Evolutionary conservation across 345 rosid species (phyloP).

Genomic region (Balakata baccata): DNA sequence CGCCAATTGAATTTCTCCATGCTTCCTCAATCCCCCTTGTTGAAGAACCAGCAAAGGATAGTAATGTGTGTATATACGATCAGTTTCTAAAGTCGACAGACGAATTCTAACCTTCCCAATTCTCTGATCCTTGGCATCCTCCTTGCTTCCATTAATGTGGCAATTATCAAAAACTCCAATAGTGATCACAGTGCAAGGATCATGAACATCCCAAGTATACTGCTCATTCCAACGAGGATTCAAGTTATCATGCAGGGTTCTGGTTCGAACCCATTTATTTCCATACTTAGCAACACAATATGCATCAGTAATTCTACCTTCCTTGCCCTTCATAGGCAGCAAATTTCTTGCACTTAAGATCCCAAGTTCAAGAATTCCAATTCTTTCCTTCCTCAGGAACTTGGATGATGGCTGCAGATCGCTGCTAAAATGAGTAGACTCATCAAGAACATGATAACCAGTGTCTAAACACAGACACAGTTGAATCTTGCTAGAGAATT

Average conservation of each 20-base stretch:
- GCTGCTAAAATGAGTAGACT: conserved; percentile 33
- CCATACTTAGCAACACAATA: conserved; percentile 35
- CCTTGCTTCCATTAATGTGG: conserved; percentile 29
- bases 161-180: conserved; percentile 32
- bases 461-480: conserved; percentile 25
- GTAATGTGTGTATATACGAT: conserved; percentile 29
- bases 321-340: conserved; percentile 29
- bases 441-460: conserved; percentile 38
- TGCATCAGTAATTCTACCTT: conserved; percentile 30
- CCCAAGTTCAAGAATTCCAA: conserved; percentile 35
- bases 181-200: conserved; percentile 38
- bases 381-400: conserved; percentile 27
- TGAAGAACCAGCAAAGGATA: conserved; percentile 26
- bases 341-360: conserved; percentile 31
- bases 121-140: conserved; percentile 25
- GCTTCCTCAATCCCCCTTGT: conserved; percentile 24
- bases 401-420: conserved; percentile 37
- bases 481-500: conserved; percentile 31
- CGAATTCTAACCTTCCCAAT: conserved; percentile 34
- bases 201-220: conserved; percentile 37
- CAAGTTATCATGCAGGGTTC: conserved; percentile 27
- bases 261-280: conserved; percentile 36
- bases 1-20: conserved; percentile 35
- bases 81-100: conserved; percentile 28
- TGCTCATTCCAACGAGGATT: conserved; percentile 37